phyloP scores from a whole-genome alignment of 1,284 basidiomycete species.

The Pholiota adiposa region DNA sequence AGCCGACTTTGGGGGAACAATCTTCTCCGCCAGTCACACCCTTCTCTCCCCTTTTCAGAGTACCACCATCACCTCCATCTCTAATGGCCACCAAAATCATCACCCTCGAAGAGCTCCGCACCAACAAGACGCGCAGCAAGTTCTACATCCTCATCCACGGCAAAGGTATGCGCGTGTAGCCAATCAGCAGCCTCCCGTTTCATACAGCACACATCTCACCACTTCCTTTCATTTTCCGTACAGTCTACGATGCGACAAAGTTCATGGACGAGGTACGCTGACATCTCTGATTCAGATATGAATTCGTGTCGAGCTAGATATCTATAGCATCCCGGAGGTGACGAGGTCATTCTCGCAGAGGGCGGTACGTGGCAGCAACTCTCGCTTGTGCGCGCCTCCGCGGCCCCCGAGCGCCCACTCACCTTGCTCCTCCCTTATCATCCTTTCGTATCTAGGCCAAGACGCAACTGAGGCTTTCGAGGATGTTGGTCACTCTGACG shows the following conservation, averaged over 20 bases:
- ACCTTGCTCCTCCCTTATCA: slow-evolving; percentile 1
- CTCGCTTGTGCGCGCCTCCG: background rate
- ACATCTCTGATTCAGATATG: background rate
- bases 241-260: slow-evolving; percentile 94
- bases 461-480: slow-evolving; percentile 99
- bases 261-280: slow-evolving; percentile 93
- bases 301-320: background rate
- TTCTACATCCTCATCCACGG: slow-evolving; percentile 83
- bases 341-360: slow-evolving; percentile 95
- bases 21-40: slow-evolving; percentile 14
- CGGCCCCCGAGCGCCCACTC: slow-evolving; percentile 11
- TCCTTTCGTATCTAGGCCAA: slow-evolving; percentile 56
- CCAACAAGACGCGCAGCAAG: slow-evolving; percentile 73
- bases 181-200: slow-evolving; percentile 39
- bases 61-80: slow-evolving; percentile 21
- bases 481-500: slow-evolving; percentile 99
- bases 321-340: slow-evolving; percentile 91
- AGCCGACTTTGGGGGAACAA: background rate
- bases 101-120: slow-evolving; percentile 76
- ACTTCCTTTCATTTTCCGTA: slow-evolving; percentile 19
- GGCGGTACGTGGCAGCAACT: slow-evolving; percentile 66
- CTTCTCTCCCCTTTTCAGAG: slow-evolving; percentile 14
- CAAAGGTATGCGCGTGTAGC: slow-evolving; percentile 61
- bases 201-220: slow-evolving; percentile 31
- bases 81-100: slow-evolving; percentile 53